Evolutionary conservation across 2,329 filamentous ascomycete genomes (phyloP), one percentile per base, ranked within the genome.

Genomic region (Aschersonia sp.): DNA sequence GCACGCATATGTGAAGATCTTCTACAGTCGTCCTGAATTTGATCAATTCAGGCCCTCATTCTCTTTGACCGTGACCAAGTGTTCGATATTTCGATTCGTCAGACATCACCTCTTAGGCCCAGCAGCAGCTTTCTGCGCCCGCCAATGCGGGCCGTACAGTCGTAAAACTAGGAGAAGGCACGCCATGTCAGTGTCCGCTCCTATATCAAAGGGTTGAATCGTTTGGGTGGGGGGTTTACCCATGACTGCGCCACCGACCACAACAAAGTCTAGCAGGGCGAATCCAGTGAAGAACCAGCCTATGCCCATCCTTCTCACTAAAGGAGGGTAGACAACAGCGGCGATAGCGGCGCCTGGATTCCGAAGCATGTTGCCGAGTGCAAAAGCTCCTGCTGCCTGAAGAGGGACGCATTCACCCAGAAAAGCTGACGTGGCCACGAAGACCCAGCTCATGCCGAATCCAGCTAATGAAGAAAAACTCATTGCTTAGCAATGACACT

Each of bases 281-380:
- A 70, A 52, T 0, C 65, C 65, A 1, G 59, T 65, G 44, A 69
- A 70, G 32, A 62, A 65, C 62, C 62, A 69, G 2, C 65, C 64
- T 44, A 57, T 59, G 4, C 65, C 66, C 56, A 67, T 62, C 9
- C 47, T 54, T 9, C 54, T 51, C 2, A 66, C 53, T 2, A 70
- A 48, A 5, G 54, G 49, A 3, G 59, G 57, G 30, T 69, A 60
- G 41, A 67, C 56, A 0, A 60, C 61, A 1, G 66, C 63, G 4
- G 62, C 61, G 9, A 68, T 59, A 1, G 66, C 65, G 1, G 65
- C 65, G 4, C 59, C 65, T 5, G 62, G 57, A 46, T 68, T 70
- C 2, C 66, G 61, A 31, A 69, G 57, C 51, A 68, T 58, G 45
- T 65, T 64, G 4, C 60, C 62, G 5, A 70, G 55, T 1, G 67